A percentile compares a stretch with the other conserved stretches of the same genome.
Conservation (phyloP, 306 rosid species). For the Acacia crassicarpa region DNA sequence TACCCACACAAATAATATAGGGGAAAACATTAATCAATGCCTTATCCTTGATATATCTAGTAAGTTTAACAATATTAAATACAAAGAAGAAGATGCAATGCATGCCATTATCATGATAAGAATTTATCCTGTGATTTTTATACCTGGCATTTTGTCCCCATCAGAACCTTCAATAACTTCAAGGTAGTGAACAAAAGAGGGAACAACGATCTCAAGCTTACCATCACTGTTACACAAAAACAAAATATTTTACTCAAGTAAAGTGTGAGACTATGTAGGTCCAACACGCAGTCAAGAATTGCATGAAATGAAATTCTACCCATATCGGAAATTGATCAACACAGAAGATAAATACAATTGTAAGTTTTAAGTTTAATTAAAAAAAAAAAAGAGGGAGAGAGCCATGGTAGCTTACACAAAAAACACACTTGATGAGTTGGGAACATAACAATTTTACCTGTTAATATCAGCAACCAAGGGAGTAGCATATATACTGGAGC, state of each 20-base stretch:
- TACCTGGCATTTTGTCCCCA: conserved; percentile 98
- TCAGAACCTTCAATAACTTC: conserved; percentile 97
- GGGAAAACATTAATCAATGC: neutral
- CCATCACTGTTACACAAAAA: conserved; percentile 75
- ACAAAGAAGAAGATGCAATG: neutral
- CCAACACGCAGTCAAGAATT: neutral
- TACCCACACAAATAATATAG: neutral
- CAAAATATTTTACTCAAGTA: neutral
- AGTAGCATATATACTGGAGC: conserved; percentile 91
- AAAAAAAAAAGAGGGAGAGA: neutral
- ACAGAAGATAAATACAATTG: neutral
- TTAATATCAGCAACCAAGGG: conserved; percentile 96
- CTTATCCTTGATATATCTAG: neutral
- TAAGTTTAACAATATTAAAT: neutral
- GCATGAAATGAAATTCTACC: conserved; percentile 10
- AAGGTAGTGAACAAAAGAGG: conserved; percentile 95
- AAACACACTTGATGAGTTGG: neutral
- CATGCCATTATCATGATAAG: conserved; percentile 7
- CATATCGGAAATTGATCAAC: conserved; percentile 12
- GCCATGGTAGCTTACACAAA: neutral
- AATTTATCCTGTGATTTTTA: conserved; percentile 1
- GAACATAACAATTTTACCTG: conserved; percentile 48
- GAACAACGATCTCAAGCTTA: conserved; percentile 92
- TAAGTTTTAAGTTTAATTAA: neutral
- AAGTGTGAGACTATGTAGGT: neutral